Evolutionary conservation across 2,329 filamentous ascomycete species (phyloP).

Genomic region (Capronia epimyces): DNA sequence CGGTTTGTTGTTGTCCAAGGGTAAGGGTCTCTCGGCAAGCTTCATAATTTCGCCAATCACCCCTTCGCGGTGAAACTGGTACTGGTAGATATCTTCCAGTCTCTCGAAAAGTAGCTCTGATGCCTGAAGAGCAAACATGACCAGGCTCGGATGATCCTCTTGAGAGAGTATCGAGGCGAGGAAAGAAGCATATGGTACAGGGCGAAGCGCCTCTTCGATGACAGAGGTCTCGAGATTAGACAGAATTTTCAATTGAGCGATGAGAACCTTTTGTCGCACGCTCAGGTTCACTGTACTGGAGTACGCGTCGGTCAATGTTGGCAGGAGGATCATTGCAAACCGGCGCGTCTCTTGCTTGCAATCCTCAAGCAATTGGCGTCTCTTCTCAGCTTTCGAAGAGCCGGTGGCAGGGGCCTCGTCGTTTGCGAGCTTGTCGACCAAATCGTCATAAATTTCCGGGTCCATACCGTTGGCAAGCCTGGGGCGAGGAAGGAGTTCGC

Average conservation of each 20-base stretch:
- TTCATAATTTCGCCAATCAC: slow-evolving; percentile 88
- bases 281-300: slow-evolving; percentile 95
- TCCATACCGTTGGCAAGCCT: slow-evolving; percentile 51
- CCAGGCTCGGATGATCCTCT: slow-evolving; percentile 81
- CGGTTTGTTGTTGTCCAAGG: slow-evolving; percentile 7
- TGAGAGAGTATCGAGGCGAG: slow-evolving; percentile 92
- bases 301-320: slow-evolving; percentile 91
- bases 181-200: slow-evolving; percentile 93
- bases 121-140: slow-evolving; percentile 81
- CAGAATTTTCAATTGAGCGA: slow-evolving; percentile 95
- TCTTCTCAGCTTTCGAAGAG: slow-evolving; percentile 56
- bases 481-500: slow-evolving; percentile 78
- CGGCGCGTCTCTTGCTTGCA: slow-evolving; percentile 83
- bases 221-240: slow-evolving; percentile 86
- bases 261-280: slow-evolving; percentile 90
- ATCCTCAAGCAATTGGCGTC: slow-evolving; percentile 71
- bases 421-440: slow-evolving; percentile 43
- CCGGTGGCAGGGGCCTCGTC: slow-evolving; percentile 14
- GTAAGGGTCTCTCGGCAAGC: slow-evolving; percentile 51
- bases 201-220: slow-evolving; percentile 74
- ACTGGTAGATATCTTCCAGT: slow-evolving; percentile 80
- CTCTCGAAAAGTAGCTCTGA: slow-evolving; percentile 81
- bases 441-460: slow-evolving; percentile 46
- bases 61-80: slow-evolving; percentile 95
- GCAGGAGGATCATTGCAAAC: slow-evolving; percentile 87